Conservation (phyloP, 768 basidiomycete species). For the Kwoniella mangroviensis region DNA sequence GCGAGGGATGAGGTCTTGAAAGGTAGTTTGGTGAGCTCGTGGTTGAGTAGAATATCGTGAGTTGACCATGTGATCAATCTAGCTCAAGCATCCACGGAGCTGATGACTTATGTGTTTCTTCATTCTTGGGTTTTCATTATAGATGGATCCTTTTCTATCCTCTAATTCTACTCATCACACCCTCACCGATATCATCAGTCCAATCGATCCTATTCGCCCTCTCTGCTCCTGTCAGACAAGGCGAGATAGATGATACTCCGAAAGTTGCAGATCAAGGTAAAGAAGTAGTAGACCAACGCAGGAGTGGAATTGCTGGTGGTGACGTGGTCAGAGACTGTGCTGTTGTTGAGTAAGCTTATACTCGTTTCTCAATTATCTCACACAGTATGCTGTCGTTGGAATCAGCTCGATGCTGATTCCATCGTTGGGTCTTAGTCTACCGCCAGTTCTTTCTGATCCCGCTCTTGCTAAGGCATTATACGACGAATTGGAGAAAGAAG, state of each 20-base stretch:
- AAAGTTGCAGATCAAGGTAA: constrained; percentile 23
- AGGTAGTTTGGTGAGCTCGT: constrained; percentile 30
- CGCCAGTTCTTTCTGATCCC: constrained; percentile 43
- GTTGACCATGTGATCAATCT: constrained; percentile 14
- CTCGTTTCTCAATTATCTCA: background rate
- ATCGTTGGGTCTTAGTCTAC: constrained; percentile 21
- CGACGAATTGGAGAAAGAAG: constrained; percentile 44
- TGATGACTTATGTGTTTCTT: background rate
- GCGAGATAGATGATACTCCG: constrained; percentile 19
- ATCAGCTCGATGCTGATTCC: background rate
- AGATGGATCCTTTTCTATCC: constrained; percentile 75
- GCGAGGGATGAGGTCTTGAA: constrained; percentile 49
- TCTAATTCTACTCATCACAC: constrained; percentile 70
- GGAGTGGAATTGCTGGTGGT: constrained; percentile 40
- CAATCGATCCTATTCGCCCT: constrained; percentile 81
- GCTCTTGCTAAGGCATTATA: constrained; percentile 39
- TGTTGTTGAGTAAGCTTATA: constrained; percentile 43
- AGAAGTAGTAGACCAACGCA: constrained; percentile 20
- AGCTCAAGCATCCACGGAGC: no score
- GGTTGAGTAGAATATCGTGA: constrained; percentile 70
- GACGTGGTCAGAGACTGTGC: constrained; percentile 50
- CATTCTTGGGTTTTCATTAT: constrained; percentile 40
- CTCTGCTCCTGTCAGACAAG: constrained; percentile 58
- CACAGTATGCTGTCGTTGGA: background rate
- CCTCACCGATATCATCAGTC: constrained; percentile 68